A percentile compares a stretch with the other conserved stretches of the same genome.
These are phyloP conservation scores for Phalaenopsis equestris DNA, from an alignment of 106 monocot genomes.

Conservation along the genomic window DNA sequence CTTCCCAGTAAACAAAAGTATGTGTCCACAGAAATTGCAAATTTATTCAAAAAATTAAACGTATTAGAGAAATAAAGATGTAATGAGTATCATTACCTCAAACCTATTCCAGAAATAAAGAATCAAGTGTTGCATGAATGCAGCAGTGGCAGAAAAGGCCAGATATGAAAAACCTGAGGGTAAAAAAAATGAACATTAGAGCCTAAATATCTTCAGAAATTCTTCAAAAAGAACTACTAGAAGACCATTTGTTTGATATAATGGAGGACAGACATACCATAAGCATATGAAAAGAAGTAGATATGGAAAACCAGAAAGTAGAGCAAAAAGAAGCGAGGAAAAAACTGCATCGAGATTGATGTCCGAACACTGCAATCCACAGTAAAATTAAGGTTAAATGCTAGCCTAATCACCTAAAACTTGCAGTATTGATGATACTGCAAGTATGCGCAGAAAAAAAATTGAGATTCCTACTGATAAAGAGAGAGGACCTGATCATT, in stretches of 20 bases:
- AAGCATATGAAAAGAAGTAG: slow-evolving; percentile 95
- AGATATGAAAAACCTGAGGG: slow-evolving; percentile 85
- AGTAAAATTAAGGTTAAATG: slow-evolving; percentile 7
- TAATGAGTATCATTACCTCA: slow-evolving; percentile 46
- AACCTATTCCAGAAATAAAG: slow-evolving; percentile 99
- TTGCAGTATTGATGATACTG: not conserved
- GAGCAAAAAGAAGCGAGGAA: slow-evolving; percentile 96
- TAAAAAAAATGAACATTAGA: not conserved
- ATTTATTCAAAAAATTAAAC: too few relatives aligned
- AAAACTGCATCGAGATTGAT: slow-evolving; percentile 97
- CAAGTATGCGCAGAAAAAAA: not conserved
- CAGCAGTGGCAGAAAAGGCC: slow-evolving; percentile 89
- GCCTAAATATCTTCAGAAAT: not conserved
- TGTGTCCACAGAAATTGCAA: too few relatives aligned
- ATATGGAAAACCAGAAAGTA: slow-evolving; percentile 94
- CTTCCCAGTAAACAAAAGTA: too few relatives aligned
- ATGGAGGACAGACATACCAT: slow-evolving; percentile 41
- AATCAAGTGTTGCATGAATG: slow-evolving; percentile 99
- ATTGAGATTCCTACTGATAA: slow-evolving; percentile 1
- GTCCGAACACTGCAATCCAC: slow-evolving; percentile 85
- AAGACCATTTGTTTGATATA: not conserved
- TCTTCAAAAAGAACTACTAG: not conserved
- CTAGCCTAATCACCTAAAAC: not conserved
- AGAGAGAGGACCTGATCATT: slow-evolving; percentile 73
- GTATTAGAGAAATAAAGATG: too few relatives aligned